A percentile compares a stretch with the other conserved stretches of the same genome.
Conservation (phyloP, 768 basidiomycete species). For the Leccinum truebloodii region DNA sequence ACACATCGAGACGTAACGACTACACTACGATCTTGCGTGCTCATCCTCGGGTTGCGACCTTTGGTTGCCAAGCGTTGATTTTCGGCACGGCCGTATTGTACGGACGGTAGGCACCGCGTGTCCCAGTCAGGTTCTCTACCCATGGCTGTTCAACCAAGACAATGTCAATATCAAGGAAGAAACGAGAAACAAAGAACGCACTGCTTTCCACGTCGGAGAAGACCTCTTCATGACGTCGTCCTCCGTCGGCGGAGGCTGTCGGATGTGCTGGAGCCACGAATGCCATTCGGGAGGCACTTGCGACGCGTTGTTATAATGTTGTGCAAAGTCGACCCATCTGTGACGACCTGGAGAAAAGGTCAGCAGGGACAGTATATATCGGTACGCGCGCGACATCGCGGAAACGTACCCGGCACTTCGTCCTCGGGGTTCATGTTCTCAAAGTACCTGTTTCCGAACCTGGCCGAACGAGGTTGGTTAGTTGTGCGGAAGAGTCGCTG, state of each 20-base stretch:
- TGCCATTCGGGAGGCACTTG: slow-evolving; percentile 98
- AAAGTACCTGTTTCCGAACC: slow-evolving; percentile 93
- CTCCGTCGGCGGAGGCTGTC: slow-evolving; percentile 74
- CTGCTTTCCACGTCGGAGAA: slow-evolving; percentile 81
- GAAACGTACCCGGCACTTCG: slow-evolving; percentile 78
- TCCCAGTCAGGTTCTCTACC: slow-evolving; percentile 90
- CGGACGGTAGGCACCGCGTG: slow-evolving; percentile 83
- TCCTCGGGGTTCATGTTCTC: slow-evolving; percentile 88
- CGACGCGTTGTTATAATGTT: slow-evolving; percentile 89
- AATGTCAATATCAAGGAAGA: not conserved
- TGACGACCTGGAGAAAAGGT: slow-evolving; percentile 67
- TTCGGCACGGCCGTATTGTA: slow-evolving; percentile 90
- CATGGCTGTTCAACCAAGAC: slow-evolving; percentile 54
- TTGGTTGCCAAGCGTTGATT: slow-evolving; percentile 82
- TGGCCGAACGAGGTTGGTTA: slow-evolving; percentile 31
- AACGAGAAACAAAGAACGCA: slow-evolving; percentile 41
- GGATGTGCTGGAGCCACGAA: slow-evolving; percentile 91
- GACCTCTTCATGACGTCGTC: slow-evolving; percentile 70
- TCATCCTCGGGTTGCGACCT: slow-evolving; percentile 51
- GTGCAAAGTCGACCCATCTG: slow-evolving; percentile 93
- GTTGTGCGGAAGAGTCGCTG: not conserved
- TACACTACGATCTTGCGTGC: not conserved
- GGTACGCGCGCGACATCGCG: not conserved
- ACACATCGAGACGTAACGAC: not conserved
- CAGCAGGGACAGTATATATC: no score